A percentile compares a stretch with the other conserved stretches of the same genome.
phyloP scores from a whole-genome alignment of 192 early-diverging fungal species.

The Linnemannia exigua region DNA sequence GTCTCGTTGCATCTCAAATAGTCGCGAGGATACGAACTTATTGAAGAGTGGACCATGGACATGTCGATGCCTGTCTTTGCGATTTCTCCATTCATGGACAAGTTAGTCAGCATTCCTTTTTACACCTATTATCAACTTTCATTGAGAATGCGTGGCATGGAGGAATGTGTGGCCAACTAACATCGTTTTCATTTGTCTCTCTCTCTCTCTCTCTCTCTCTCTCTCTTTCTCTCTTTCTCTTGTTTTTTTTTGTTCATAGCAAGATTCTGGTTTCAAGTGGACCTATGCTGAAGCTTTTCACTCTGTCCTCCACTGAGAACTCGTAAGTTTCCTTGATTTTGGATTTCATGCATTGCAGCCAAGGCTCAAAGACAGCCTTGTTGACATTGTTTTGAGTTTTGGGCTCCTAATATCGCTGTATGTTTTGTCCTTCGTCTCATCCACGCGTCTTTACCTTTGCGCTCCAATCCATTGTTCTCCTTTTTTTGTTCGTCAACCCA shows the following conservation, averaged over 20 bases:
- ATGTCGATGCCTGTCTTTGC: conserved; percentile 50
- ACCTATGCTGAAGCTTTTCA: conserved; percentile 32
- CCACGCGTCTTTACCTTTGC: neutral
- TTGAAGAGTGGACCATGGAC: conserved; percentile 35
- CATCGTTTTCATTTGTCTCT: too few relatives aligned
- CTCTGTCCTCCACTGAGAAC: neutral
- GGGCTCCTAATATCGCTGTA: neutral
- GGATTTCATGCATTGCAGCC: neutral
- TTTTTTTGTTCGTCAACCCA: neutral
- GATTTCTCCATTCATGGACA: conserved; percentile 36
- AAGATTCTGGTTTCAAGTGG: conserved; percentile 42
- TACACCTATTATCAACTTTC: too few relatives aligned
- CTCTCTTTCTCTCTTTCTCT: neutral
- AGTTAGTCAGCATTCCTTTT: neutral
- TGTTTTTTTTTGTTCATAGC: neutral
- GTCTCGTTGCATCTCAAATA: neutral
- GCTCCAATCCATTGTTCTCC: neutral
- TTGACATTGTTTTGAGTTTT: neutral
- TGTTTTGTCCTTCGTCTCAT: neutral
- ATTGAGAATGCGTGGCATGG: neutral
- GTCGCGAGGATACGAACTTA: neutral
- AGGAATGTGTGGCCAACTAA: neutral
- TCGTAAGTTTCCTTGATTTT: neutral
- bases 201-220: neutral
- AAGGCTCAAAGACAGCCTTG: neutral